Evolutionary conservation across 2,329 filamentous ascomycete species (phyloP), one percentile per base, ranked within the genome.

Genomic region (Herpotrichia juniperi): DNA sequence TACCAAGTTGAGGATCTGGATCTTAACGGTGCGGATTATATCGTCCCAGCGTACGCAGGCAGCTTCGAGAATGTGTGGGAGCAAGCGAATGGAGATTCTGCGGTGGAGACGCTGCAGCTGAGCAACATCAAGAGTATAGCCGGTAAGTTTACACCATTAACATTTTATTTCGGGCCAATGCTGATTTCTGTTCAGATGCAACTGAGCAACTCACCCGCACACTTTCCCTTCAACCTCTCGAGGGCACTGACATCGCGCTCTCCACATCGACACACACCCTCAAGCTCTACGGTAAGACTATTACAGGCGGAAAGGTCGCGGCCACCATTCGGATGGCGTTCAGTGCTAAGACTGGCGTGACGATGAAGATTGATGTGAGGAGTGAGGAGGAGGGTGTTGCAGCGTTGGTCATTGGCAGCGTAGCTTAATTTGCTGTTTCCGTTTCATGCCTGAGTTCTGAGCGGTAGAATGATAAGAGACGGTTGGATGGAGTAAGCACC

Each of bases 41-140:
- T 99, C 56, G 84, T 96, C 42, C 94, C 94, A 17, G 88, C 91
- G 1, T 99, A 96, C 74, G 93, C 93, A 16, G 90, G 93, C 72
- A 96, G 91, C 81, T 99, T 97, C 73, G 91, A 90, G 71, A 91
- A 96, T 67, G 85, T 97, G 42, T 99, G 93, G 93, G 91, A 96
- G 74, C 91, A 96, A 75, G 86, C 93, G 47, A 91, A 91, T 47
- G 92, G 93, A 46, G 91, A 96, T 68, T 90, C 96, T 72, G 89
- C 90, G 4, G 90, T 90, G 58, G 94, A 97, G 79, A 99, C 93
- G 31, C 79, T 96, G 72, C 91, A 93, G 76, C 81, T 97, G 61
- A 87, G 87, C 67, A 89, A 89, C 63, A 87, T 94, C 69, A 96
- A 96, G 86, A 92, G 90, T 69, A 96, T 99, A 76, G 85, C 89